Evolutionary conservation across 192 early-diverging fungal species (phyloP).

Genomic region (Coemansia sp.): DNA sequence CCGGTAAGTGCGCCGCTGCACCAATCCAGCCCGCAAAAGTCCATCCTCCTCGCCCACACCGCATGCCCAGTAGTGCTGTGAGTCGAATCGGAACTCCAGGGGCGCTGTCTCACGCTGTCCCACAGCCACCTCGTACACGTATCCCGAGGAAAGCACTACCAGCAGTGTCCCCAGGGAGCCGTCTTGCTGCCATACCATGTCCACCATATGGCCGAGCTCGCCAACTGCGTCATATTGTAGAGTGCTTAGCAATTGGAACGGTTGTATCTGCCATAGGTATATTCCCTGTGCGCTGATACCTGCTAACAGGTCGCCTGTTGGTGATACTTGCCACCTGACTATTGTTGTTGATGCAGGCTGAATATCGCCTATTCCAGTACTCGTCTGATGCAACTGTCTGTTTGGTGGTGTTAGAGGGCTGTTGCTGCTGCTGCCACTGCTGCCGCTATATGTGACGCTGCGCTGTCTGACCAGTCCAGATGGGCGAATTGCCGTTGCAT

Average conservation of each 20-base stretch:
- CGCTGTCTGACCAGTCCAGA: constrained; percentile 11
- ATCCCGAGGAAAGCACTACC: constrained; percentile 22
- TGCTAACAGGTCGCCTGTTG: constrained; percentile 22
- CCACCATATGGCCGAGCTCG: constrained; percentile 39
- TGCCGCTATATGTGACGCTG: constrained; percentile 30
- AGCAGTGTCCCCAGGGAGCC: constrained; percentile 19
- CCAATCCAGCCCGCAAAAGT: constrained; percentile 18
- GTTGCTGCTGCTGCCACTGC: constrained; percentile 1
- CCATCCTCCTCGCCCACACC: constrained; percentile 47
- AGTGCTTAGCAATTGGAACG: constrained; percentile 40
- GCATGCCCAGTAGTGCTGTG: constrained; percentile 42
- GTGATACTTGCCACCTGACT: constrained; percentile 25
- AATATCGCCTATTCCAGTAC: no score
- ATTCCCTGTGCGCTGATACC: constrained; percentile 30
- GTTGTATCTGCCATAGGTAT: constrained; percentile 41
- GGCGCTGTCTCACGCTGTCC: constrained; percentile 11
- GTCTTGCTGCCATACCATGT: constrained; percentile 20
- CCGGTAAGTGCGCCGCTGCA: constrained; percentile 29
- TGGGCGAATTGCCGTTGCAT: not conserved
- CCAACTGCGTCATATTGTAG: constrained; percentile 23
- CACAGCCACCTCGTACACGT: constrained; percentile 36
- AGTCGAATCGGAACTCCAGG: constrained; percentile 35
- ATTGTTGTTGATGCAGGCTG: not conserved
- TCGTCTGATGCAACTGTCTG: not conserved
- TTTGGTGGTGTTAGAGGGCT: not conserved